Evolutionary conservation across 805 yeast genomes (phyloP), one percentile per base, ranked within the genome.

Genomic region (Pichia exigua): DNA sequence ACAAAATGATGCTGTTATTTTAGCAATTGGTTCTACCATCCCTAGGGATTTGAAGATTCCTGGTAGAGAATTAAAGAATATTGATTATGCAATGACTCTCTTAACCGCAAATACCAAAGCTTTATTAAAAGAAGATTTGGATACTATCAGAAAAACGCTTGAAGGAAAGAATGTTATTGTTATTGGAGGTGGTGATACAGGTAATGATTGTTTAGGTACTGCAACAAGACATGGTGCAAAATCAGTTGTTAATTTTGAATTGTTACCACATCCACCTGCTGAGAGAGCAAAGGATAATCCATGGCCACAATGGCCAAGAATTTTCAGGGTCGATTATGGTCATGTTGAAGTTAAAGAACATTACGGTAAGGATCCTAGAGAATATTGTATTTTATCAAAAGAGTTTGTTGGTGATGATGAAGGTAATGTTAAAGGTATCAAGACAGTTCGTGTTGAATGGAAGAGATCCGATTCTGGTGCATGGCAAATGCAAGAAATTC

Each of bases 271-370:
- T 61, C 99, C 99, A 57, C 87, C 97, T 39, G 77, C 77, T 30
- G 78, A 80, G 53, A 81, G 97, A 69, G 85, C 91, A 45, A 87
- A 82, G 72, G 97, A 94, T 72, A 92, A 92, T 72, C 98, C 99
- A 70, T 92, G 99, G 99, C 99, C 99, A 44, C 99, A 92, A 74
- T 92, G 98, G 98, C 98, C 99, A 60, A 79, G 97, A 67, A 81
- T 94, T 63, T 92, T 94, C 85, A 82, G 98, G 65, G 95, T 92
- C 54, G 99, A 92, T 73, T 92, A 92, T 66, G 99, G 99, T 60
- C 99, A 92, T 72, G 78, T 91, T 57, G 99, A 92, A 71, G 98
- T 94, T 53, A 79, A 86, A 54, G 87, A 87, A 47, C 97, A 91
- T 70, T 92, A 91, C 68, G 98, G 98, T 58, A 85, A 85, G 71